Evolutionary conservation across 352 stramenopile genomes (phyloP).

Genomic region (Globisporangium orthogonon): DNA sequence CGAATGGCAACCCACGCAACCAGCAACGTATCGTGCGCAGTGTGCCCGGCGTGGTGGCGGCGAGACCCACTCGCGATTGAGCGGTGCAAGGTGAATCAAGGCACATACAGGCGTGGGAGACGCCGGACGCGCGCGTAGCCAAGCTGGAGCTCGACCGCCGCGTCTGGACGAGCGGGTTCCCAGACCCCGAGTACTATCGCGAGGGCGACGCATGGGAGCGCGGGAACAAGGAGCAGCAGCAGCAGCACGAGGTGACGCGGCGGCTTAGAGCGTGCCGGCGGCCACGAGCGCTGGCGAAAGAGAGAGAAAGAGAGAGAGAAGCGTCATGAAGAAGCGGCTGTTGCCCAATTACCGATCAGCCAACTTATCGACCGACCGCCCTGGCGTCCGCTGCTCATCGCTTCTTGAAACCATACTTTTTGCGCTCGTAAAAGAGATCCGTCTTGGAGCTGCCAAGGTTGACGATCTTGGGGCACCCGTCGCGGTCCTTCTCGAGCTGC

Average conservation of each 20-base stretch:
- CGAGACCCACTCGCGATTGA: neutral
- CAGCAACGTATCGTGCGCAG: constrained; percentile 35
- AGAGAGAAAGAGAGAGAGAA: no score
- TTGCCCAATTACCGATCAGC: neutral
- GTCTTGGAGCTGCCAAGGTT: constrained; percentile 94
- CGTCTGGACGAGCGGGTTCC: constrained; percentile 40
- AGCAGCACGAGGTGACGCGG: constrained; percentile 23
- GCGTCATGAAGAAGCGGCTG: no score
- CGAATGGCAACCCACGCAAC: constrained; percentile 24
- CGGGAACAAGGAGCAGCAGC: constrained; percentile 24
- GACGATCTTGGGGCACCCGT: constrained; percentile 99
- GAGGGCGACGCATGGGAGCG: constrained; percentile 17
- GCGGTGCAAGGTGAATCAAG: neutral
- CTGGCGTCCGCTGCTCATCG: constrained; percentile 25
- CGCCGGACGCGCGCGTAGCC: constrained; percentile 30
- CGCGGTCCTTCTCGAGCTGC: constrained; percentile 93
- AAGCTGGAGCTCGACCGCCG: constrained; percentile 29
- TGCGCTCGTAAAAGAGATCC: constrained; percentile 99
- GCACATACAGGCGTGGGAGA: constrained; percentile 32
- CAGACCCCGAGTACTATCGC: constrained; percentile 40
- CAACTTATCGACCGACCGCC: neutral
- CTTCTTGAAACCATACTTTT: constrained; percentile 96
- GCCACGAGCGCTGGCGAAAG: neutral
- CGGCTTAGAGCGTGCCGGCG: constrained; percentile 7
- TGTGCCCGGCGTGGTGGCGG: constrained; percentile 22